Percentiles rank a stretch among this genome's conserved stretches.
These are phyloP conservation scores for Corchorus olitorius DNA, from an alignment of 345 rosid genomes.

Conservation along the genomic window DNA sequence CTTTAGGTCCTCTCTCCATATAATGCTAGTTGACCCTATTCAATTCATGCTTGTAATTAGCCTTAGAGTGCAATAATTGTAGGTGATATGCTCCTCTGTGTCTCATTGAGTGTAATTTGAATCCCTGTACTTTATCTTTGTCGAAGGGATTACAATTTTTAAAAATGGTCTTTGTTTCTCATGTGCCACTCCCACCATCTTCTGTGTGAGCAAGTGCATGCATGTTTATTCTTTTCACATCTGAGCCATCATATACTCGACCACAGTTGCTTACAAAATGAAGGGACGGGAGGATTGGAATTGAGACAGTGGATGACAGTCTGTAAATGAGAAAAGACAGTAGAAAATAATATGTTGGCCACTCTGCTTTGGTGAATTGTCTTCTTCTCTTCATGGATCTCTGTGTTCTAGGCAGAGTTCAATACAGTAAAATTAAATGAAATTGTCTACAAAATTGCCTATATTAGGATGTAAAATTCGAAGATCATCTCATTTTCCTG, in stretches of 20 bases:
- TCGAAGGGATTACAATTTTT: neutral
- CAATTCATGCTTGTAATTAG: no score
- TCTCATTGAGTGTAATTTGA: neutral
- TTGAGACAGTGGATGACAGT: neutral
- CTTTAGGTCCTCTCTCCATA: no score
- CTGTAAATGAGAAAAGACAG: neutral
- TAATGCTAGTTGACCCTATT: no score
- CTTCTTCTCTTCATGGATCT: neutral
- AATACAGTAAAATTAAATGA: slow-evolving; percentile 8
- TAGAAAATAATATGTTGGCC: neutral
- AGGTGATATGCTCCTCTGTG: no score
- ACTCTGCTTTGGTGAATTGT: neutral
- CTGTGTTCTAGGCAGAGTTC: neutral
- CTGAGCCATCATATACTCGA: neutral
- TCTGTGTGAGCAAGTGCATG: neutral
- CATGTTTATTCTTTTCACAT: neutral
- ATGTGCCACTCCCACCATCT: neutral
- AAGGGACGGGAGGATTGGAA: neutral
- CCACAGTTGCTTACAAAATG: neutral
- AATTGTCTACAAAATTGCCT: neutral
- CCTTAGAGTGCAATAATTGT: no score
- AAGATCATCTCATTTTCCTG: neutral
- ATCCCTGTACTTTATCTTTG: neutral
- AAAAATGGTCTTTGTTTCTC: neutral
- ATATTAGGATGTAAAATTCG: neutral